phyloP scores from a whole-genome alignment of 2,329 filamentous ascomycete species.

The Bipolaris cookei region DNA sequence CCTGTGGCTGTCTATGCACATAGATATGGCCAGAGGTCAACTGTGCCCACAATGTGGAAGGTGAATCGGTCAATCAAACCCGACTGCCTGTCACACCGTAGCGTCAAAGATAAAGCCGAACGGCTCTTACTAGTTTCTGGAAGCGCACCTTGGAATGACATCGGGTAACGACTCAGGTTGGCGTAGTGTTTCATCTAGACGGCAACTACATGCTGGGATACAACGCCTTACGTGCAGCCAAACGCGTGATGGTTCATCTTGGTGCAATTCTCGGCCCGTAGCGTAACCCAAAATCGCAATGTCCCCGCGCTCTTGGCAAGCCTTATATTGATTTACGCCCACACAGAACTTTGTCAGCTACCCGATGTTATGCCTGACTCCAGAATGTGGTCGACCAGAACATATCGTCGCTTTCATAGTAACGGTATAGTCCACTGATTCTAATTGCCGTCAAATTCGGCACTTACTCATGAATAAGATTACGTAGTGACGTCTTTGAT shows the following conservation, averaged over 20 bases:
- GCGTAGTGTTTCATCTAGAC: neutral
- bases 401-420: neutral
- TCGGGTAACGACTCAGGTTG: neutral
- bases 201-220: neutral
- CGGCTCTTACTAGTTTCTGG: neutral
- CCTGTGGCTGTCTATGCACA: neutral
- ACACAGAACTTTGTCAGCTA: neutral
- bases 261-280: constrained; percentile 4
- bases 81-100: neutral
- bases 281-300: constrained; percentile 1
- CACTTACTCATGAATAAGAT: no score
- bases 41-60: constrained; percentile 12
- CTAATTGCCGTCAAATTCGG: neutral
- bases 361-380: neutral
- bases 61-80: constrained; percentile 5
- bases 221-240: constrained; percentile 6
- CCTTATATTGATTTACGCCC: neutral
- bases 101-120: constrained; percentile 6
- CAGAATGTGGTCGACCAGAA: neutral
- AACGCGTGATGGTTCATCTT: neutral
- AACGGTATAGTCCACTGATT: neutral
- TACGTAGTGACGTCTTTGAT: neutral
- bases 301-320: constrained; percentile 1
- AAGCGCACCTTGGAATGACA: neutral
- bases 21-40: neutral